Conservation (phyloP, 768 basidiomycete species). For the Tephrocybe sp. region DNA sequence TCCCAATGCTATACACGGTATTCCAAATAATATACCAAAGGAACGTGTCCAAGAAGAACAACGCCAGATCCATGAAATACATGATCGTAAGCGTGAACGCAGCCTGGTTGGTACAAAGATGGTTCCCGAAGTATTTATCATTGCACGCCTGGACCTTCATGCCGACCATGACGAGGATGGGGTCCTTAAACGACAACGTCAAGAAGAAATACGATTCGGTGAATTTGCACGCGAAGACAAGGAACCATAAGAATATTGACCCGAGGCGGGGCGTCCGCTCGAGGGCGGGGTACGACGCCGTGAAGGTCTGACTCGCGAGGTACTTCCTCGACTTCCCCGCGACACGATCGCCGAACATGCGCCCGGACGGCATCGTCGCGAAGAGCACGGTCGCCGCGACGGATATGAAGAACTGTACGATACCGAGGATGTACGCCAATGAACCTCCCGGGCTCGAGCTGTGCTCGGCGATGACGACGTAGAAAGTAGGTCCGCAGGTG, state of each 20-base stretch:
- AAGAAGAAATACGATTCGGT: slow-evolving; percentile 98
- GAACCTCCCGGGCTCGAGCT: slow-evolving; percentile 51
- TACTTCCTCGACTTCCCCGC: slow-evolving; percentile 95
- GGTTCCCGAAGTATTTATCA: slow-evolving; percentile 82
- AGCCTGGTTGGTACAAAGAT: slow-evolving; percentile 88
- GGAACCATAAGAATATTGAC: slow-evolving; percentile 80
- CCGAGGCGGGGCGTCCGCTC: slow-evolving; percentile 64
- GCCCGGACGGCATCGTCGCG: slow-evolving; percentile 89
- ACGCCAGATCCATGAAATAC: slow-evolving; percentile 96
- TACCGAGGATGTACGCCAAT: slow-evolving; percentile 87
- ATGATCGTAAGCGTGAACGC: slow-evolving; percentile 95
- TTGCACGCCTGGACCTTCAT: slow-evolving; percentile 93
- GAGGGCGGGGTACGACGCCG: slow-evolving; percentile 86
- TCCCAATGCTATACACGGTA: slow-evolving; percentile 85
- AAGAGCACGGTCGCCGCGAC: slow-evolving; percentile 85
- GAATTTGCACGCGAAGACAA: slow-evolving; percentile 96
- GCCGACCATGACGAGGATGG: slow-evolving; percentile 91
- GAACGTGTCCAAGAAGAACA: slow-evolving; percentile 99
- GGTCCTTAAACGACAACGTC: slow-evolving; percentile 90
- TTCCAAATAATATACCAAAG: slow-evolving; percentile 99
- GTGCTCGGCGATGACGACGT: slow-evolving; percentile 83
- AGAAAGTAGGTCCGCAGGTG: slow-evolving; percentile 92
- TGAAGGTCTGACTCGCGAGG: slow-evolving; percentile 97
- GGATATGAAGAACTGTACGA: slow-evolving; percentile 95
- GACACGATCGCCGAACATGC: slow-evolving; percentile 99